These are phyloP conservation scores for Coemansia sp. DNA, from an alignment of 192 early-diverging fungal species.

Conservation along the genomic window DNA sequence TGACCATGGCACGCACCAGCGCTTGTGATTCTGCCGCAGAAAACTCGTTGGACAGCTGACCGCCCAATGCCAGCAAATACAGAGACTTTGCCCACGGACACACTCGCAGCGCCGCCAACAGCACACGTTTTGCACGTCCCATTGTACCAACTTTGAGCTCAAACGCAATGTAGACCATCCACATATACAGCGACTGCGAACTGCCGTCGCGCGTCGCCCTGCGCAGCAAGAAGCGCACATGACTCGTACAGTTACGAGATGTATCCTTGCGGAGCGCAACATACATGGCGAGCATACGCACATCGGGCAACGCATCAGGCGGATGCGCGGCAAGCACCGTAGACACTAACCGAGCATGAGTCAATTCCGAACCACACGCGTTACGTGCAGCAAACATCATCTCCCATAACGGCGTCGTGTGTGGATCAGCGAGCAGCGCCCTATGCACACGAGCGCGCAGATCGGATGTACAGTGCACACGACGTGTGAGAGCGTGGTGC, in stretches of 20 bases:
- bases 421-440: constrained; percentile 13
- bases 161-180: constrained; percentile 10
- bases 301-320: constrained; percentile 1
- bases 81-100: constrained; percentile 39
- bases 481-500: constrained; percentile 15
- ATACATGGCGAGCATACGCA: not conserved
- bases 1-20: constrained; percentile 25
- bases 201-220: constrained; percentile 12
- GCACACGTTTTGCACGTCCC: constrained; percentile 5
- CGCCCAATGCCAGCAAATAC: constrained; percentile 23
- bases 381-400: constrained; percentile 17
- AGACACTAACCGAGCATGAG: not conserved
- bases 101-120: constrained; percentile 14
- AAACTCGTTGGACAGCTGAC: constrained; percentile 10
- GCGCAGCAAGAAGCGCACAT: constrained; percentile 9
- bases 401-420: constrained; percentile 33
- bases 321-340: not conserved
- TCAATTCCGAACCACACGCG: not conserved
- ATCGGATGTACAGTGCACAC: constrained; percentile 21
- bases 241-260: not conserved
- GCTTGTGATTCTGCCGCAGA: constrained; percentile 1
- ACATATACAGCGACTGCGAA: constrained; percentile 15
- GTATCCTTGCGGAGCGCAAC: not conserved
- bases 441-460: constrained; percentile 22
- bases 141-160: constrained; percentile 5